A percentile compares a stretch with the other conserved stretches of the same genome.
Conservation (phyloP, 2,329 filamentous ascomycete genomes). For the Zymoseptoria pseudotritici region DNA sequence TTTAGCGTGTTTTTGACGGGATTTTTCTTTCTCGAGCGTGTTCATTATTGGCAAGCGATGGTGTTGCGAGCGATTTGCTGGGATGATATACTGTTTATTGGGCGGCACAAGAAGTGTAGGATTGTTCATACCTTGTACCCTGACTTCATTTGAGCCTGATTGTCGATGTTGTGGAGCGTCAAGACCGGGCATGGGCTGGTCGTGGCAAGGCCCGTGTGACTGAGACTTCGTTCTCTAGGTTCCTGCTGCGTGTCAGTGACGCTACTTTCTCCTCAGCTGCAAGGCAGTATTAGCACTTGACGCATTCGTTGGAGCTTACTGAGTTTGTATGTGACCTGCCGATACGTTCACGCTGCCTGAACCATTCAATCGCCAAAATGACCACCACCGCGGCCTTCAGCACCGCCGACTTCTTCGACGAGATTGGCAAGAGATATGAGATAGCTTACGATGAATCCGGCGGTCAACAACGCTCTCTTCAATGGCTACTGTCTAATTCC, state of each 20-base stretch:
- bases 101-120: background rate
- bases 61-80: background rate
- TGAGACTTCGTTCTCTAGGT: too few relatives aligned
- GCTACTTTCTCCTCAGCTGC: too few relatives aligned
- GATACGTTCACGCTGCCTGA: too few relatives aligned
- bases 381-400: background rate
- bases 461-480: constrained; percentile 1
- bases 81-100: background rate
- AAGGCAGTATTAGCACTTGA: too few relatives aligned
- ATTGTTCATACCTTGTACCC: background rate
- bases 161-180: background rate
- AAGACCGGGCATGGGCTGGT: background rate
- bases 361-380: background rate
- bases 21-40: background rate
- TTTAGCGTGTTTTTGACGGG: background rate
- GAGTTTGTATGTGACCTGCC: too few relatives aligned
- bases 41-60: background rate
- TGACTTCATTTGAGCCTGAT: background rate
- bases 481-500: constrained; percentile 10
- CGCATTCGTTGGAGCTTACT: too few relatives aligned
- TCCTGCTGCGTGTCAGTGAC: too few relatives aligned
- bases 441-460: constrained; percentile 1
- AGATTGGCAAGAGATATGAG: constrained; percentile 5
- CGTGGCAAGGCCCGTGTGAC: too few relatives aligned
- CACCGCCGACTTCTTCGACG: constrained; percentile 3